Base-by-base conservation (phyloP, 169 alveolate species). In the Plasmodium blacklocki region DNA sequence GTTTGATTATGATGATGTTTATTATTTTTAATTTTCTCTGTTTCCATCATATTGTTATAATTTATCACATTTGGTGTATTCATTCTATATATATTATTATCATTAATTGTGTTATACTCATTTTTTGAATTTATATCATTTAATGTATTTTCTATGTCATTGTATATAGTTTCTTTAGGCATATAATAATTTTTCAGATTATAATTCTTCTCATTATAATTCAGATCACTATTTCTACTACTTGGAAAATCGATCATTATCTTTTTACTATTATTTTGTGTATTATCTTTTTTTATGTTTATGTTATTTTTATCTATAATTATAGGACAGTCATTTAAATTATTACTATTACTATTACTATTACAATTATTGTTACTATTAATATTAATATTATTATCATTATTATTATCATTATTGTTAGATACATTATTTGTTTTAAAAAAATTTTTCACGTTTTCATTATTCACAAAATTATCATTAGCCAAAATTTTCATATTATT, bases 321-420 rank as follows among this genome's bases (percentile, higher is more conserved):
- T 68, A 54, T 15, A 21, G 85, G 1, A 19, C 29, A 45, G 21
- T 73, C 49, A 32, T 39, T 29, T 29, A n/a, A 29, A n/a, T 32
- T 21, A 12, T 14, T 32, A 29, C 56, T 29, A n/a, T 5, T 29
- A 39, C n/a, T 3, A 5, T 12, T 66, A 29, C 14, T 29, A 12
- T n/a, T 66, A 29, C 4, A 7, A n/a, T 21, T 66, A 8, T 26
- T 29, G 5, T 39, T 66, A 11, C 7, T 29, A 29, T n/a, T 66
- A 15, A 14, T 9, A 9, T 29, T n/a, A 29, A 6, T 29, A 66
- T 12, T 66, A 3, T 18, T n/a, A 18, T 4, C 7, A 29, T 29
- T 21, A 63, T 26, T 63, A 63, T 23, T 63, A 63, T 63, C 18
- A 18, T 63, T 66, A 66, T 66, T 14, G 7, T 66, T 66, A 21